phyloP scores from a whole-genome alignment of 2,329 filamentous ascomycete species.

The Penicillium palitans region DNA sequence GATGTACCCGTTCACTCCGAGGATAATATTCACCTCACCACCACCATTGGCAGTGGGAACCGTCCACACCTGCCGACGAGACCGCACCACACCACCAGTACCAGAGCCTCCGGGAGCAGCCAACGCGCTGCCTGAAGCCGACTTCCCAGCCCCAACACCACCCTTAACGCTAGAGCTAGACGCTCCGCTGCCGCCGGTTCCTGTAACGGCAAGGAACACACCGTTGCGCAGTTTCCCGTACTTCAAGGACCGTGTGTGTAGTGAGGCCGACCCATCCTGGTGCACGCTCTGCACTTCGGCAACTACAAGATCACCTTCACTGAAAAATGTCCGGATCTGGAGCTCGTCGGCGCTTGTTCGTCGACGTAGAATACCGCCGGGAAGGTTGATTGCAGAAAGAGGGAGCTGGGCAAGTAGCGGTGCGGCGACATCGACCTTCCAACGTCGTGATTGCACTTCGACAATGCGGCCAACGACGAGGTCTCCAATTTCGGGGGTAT shows the following conservation, averaged over 20 bases:
- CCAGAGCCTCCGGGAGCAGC: slow-evolving; percentile 63
- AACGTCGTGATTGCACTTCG: slow-evolving; percentile 88
- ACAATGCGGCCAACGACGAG: slow-evolving; percentile 90
- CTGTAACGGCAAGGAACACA: slow-evolving; percentile 78
- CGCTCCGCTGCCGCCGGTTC: slow-evolving; percentile 70
- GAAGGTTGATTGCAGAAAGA: slow-evolving; percentile 88
- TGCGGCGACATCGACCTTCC: slow-evolving; percentile 92
- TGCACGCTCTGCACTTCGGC: slow-evolving; percentile 92
- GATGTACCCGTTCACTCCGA: slow-evolving; percentile 96
- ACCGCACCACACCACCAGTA: slow-evolving; percentile 73
- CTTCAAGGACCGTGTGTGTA: slow-evolving; percentile 87
- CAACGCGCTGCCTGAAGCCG: slow-evolving; percentile 46
- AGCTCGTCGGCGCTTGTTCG: slow-evolving; percentile 94
- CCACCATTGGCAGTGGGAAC: slow-evolving; percentile 53
- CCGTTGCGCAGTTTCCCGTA: slow-evolving; percentile 97
- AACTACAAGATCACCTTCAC: slow-evolving; percentile 88
- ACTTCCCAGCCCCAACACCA: slow-evolving; percentile 42
- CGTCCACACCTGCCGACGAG: slow-evolving; percentile 84
- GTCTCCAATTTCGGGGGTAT: slow-evolving; percentile 94
- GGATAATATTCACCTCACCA: slow-evolving; percentile 73
- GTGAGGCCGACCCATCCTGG: slow-evolving; percentile 77
- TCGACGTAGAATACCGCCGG: slow-evolving; percentile 86
- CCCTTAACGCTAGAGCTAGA: slow-evolving; percentile 36
- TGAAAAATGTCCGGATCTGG: slow-evolving; percentile 96
- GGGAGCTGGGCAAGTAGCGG: slow-evolving; percentile 82